Percentiles rank a stretch among this genome's conserved stretches.
phyloP scores from a whole-genome alignment of 2,329 filamentous ascomycete species.

The Calcarisporium arbuscula region DNA sequence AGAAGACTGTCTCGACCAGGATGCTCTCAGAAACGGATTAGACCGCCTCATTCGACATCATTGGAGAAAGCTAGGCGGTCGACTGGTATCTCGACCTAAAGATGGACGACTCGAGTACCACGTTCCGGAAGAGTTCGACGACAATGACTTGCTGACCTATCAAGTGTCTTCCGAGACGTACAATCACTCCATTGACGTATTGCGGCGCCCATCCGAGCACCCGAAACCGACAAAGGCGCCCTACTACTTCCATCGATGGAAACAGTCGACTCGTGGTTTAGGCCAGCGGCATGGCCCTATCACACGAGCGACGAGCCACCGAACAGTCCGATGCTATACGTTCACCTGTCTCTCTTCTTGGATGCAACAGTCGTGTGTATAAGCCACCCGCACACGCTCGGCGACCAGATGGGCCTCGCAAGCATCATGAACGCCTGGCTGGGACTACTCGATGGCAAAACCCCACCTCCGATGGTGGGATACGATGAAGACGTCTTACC shows the following conservation, averaged over 20 bases:
- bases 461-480: conserved; percentile 10
- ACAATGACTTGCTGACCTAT: conserved; percentile 5
- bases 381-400: conserved; percentile 15
- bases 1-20: conserved; percentile 6
- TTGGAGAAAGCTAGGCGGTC: conserved; percentile 12
- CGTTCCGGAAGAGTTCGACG: conserved; percentile 3
- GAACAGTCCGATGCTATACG: conserved; percentile 13
- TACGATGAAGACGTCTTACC: conserved; percentile 6
- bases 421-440: conserved; percentile 15
- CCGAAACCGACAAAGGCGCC: too few species aligned
- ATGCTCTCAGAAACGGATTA: conserved; percentile 7
- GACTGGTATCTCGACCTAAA: conserved; percentile 5
- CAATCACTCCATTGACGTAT: not conserved
- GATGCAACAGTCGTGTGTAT: conserved; percentile 12
- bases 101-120: conserved; percentile 10
- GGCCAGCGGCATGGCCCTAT: too few species aligned
- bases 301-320: conserved; percentile 9
- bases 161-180: not conserved
- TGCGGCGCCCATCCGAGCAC: too few species aligned
- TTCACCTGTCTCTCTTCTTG: conserved; percentile 13
- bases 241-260: too few species aligned
- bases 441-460: conserved; percentile 9
- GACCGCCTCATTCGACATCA: conserved; percentile 12
- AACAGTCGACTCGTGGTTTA: too few species aligned
- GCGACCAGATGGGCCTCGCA: conserved; percentile 14